Evolutionary conservation across 2,329 filamentous ascomycete genomes (phyloP).

Genomic region (Stachybotrys elegans): DNA sequence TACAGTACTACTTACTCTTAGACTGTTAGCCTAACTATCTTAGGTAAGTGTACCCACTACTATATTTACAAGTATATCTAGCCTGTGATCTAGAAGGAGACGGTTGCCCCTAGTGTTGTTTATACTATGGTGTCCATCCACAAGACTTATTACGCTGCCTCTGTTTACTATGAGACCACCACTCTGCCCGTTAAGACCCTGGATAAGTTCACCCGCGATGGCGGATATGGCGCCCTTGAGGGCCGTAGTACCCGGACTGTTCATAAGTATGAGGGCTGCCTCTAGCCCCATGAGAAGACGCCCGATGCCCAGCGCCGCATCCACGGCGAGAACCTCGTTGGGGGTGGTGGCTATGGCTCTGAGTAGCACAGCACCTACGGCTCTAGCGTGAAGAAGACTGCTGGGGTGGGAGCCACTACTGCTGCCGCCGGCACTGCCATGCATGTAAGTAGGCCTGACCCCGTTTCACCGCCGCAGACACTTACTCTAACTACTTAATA

Average conservation of each 20-base stretch:
- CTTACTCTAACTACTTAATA: background rate
- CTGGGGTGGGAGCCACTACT: background rate
- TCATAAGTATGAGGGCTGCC: slow-evolving; percentile 59
- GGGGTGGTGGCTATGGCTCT: background rate
- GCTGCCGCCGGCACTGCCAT: background rate
- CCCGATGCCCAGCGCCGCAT: slow-evolving; percentile 9
- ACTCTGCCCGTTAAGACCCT: slow-evolving; percentile 60
- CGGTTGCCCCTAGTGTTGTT: slow-evolving; percentile 60
- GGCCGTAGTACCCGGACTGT: slow-evolving; percentile 49
- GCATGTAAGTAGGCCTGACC: background rate
- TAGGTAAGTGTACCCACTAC: slow-evolving; percentile 28
- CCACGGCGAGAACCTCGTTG: slow-evolving; percentile 10
- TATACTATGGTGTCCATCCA: slow-evolving; percentile 70
- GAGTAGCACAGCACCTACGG: background rate
- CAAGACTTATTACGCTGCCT: slow-evolving; percentile 63
- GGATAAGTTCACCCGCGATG: slow-evolving; percentile 49
- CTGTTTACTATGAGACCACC: slow-evolving; percentile 61
- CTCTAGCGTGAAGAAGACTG: slow-evolving; percentile 16
- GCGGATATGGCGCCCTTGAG: slow-evolving; percentile 42
- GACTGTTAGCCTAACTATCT: slow-evolving; percentile 17
- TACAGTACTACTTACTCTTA: slow-evolving; percentile 22
- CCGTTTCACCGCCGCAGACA: no score
- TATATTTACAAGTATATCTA: slow-evolving; percentile 65
- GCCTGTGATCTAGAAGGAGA: slow-evolving; percentile 66
- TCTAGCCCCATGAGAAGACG: slow-evolving; percentile 26